Conservation (phyloP, 2,329 filamentous ascomycete species). For the Pseudogymnoascus verrucosus region DNA sequence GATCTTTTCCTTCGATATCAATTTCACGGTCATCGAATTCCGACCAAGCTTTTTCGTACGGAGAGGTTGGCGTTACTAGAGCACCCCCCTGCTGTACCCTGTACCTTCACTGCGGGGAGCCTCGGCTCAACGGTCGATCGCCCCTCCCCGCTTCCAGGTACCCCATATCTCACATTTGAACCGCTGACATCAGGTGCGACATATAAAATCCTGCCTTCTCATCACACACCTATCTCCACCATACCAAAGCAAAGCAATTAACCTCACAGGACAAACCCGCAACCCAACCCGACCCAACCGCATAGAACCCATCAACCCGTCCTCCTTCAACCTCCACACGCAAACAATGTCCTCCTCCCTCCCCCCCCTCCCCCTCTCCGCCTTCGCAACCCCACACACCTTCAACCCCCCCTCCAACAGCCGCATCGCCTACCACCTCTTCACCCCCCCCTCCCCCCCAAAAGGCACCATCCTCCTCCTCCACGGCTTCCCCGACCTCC, state of each 20-base stretch:
- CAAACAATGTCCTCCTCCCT: not conserved
- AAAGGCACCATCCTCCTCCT: constrained; percentile 42
- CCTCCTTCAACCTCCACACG: too few relatives aligned
- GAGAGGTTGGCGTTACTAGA: too few relatives aligned
- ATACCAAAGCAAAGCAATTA: not conserved
- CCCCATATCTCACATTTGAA: constrained; percentile 1
- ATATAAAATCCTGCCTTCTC: not conserved
- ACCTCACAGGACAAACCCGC: not conserved
- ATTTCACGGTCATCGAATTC: not conserved
- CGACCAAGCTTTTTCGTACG: too few relatives aligned
- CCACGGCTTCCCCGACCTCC: constrained; percentile 72
- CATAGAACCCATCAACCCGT: not conserved
- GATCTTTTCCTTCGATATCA: not conserved
- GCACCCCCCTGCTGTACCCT: not conserved
- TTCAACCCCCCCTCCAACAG: constrained; percentile 35
- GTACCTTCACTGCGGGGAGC: not conserved
- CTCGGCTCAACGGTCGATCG: not conserved
- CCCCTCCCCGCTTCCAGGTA: not conserved
- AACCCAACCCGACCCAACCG: not conserved
- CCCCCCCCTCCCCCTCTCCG: not conserved
- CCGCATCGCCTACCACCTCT: constrained; percentile 60
- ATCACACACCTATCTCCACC: not conserved
- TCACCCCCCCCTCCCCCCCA: constrained; percentile 38
- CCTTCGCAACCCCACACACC: not conserved
- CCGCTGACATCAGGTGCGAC: not conserved